Evolutionary conservation across 352 stramenopile genomes (phyloP), one percentile per base, ranked within the genome.

Genomic region (Pythium pyrilobum): DNA sequence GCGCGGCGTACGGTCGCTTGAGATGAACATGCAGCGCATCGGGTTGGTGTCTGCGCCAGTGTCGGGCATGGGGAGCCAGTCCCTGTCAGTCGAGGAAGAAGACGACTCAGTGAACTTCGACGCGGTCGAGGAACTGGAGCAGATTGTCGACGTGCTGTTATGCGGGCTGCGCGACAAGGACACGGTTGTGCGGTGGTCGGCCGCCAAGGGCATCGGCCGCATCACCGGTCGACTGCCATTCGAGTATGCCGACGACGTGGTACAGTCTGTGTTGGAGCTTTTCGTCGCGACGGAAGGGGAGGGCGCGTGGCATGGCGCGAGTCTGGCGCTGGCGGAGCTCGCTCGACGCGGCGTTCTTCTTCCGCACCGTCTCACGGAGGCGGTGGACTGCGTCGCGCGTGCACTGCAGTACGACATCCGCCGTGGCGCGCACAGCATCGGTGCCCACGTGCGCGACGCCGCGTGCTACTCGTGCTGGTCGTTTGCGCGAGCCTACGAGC

Each of bases 401-500:
- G 92, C 89, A 5, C 60, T 98, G n/a, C 71, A 87, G 42, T 99
- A 98, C 56, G 97, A 99, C 67, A 82, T 98, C 44, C 80, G 87
- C 18, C 72, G 93, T n/a, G 95, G 95, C 6, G 85, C 96, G 16
- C 89, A 97, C 59, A 98, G 89, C 59, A 94, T 99, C 16, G 97
- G 97, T 2, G 77, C 95, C 12, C 92, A 99, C 62, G 97, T 99
- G 18, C 79, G 97, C 32, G 97, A 99, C 67, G 96, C 97, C 20
- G 95, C 95, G 3, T 99, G 96, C 64, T 99, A 99, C 62, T 91
- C 81, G 11, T 98, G 92, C 67, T 99, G 97, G 97, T 97, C 95
- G 13, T 98, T 98, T 75, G 95, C 96, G 12, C 74, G 96, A 40
- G 96, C 96, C 12, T 99, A 98, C 55, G 85, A 91, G 25, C 92